phyloP scores from a whole-genome alignment of 257 asterid genomes.

The Leptodermis oblonga region DNA sequence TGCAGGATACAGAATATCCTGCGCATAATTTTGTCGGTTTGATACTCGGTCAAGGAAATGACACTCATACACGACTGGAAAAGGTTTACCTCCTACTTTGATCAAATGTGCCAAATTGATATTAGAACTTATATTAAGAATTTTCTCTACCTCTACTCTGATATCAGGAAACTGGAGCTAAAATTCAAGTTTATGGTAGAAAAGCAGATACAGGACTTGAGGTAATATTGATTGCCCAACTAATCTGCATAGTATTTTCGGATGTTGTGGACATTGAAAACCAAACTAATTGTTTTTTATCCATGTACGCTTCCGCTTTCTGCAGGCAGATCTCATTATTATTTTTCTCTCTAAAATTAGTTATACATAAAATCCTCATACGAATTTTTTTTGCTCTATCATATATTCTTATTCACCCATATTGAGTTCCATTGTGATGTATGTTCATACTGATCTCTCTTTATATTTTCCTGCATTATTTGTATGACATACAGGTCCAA shows the following conservation, averaged over 20 bases:
- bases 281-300: neutral
- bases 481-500: constrained; percentile 51
- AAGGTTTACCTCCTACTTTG: constrained; percentile 44
- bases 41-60: constrained; percentile 60
- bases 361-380: neutral
- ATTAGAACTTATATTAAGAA: neutral
- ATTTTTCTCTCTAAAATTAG: neutral
- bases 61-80: constrained; percentile 77
- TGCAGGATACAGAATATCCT: constrained; percentile 78
- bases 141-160: neutral
- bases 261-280: neutral
- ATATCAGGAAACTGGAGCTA: constrained; percentile 95
- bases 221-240: constrained; percentile 41
- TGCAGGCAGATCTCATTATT: neutral
- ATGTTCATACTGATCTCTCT: neutral
- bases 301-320: neutral
- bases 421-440: neutral
- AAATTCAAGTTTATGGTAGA: constrained; percentile 70
- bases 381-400: neutral
- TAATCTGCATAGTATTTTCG: neutral
- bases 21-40: constrained; percentile 59
- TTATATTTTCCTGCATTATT: neutral
- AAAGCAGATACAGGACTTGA: constrained; percentile 53
- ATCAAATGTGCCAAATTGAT: neutral
- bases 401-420: neutral